Evolutionary conservation across 2,329 filamentous ascomycete genomes (phyloP).

Genomic region (Hypocreales sp.): DNA sequence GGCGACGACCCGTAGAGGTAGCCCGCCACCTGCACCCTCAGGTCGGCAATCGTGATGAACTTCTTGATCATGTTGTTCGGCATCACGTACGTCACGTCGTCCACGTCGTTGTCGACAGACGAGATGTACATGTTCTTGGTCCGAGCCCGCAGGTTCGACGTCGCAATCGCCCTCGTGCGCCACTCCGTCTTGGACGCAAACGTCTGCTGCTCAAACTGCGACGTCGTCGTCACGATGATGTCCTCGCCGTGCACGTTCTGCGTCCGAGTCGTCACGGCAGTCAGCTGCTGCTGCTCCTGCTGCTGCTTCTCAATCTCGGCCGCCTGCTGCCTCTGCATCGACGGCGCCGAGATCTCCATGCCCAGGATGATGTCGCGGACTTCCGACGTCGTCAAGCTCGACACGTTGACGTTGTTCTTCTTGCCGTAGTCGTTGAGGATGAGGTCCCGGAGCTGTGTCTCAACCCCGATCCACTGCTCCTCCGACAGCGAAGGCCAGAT

Average conservation of each 20-base stretch:
- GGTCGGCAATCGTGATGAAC: constrained; percentile 93
- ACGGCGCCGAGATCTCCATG: constrained; percentile 98
- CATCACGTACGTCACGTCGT: constrained; percentile 94
- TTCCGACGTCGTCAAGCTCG: constrained; percentile 90
- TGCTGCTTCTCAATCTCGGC: constrained; percentile 99
- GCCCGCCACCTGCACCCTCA: constrained; percentile 89
- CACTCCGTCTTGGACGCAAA: constrained; percentile 99
- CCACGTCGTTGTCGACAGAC: constrained; percentile 80
- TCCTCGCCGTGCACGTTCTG: constrained; percentile 95
- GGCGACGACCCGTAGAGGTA: constrained; percentile 91
- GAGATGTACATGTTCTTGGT: constrained; percentile 99
- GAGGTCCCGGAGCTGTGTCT: constrained; percentile 85
- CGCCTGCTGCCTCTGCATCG: constrained; percentile 94
- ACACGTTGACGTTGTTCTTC: constrained; percentile 99
- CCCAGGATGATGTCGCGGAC: constrained; percentile 96
- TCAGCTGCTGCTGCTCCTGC: constrained; percentile 90
- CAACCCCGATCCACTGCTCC: constrained; percentile 99
- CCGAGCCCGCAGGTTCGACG: constrained; percentile 82
- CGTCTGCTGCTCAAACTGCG: constrained; percentile 92
- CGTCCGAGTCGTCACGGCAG: constrained; percentile 94
- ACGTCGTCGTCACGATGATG: constrained; percentile 95
- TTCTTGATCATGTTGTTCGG: constrained; percentile 97
- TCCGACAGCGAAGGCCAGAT: constrained; percentile 94
- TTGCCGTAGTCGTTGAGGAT: constrained; percentile 98
- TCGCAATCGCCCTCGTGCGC: constrained; percentile 92